phyloP scores from a whole-genome alignment of 768 basidiomycete species.

The Boletus bicolor region DNA sequence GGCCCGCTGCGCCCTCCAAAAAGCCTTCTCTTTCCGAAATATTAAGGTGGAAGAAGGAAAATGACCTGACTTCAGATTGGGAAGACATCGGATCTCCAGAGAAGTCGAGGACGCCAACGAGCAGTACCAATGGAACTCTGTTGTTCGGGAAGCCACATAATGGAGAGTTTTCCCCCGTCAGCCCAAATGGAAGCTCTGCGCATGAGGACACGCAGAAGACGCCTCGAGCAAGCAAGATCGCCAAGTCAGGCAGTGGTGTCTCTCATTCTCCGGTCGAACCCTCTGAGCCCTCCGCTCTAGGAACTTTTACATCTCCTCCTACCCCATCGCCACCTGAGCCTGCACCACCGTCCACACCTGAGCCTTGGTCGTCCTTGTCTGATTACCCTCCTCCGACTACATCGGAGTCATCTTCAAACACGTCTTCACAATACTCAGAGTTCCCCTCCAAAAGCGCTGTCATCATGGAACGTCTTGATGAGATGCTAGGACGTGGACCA shows the following conservation, averaged over 20 bases:
- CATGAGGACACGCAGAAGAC: constrained; percentile 34
- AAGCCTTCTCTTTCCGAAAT: constrained; percentile 70
- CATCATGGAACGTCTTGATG: constrained; percentile 68
- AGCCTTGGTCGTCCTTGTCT: constrained; percentile 74
- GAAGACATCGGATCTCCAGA: constrained; percentile 52
- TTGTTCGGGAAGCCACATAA: constrained; percentile 25
- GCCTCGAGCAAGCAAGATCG: constrained; percentile 34
- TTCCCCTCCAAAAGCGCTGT: constrained; percentile 45
- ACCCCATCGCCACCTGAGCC: constrained; percentile 52
- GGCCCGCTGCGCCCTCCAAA: constrained; percentile 44
- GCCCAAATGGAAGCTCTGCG: constrained; percentile 25
- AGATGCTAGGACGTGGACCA: constrained; percentile 60
- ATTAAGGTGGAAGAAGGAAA: constrained; percentile 53
- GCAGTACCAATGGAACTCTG: constrained; percentile 37
- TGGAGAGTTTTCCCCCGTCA: constrained; percentile 30
- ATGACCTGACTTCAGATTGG: constrained; percentile 58
- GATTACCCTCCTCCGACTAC: constrained; percentile 68
- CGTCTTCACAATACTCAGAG: constrained; percentile 64
- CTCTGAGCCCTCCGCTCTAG: constrained; percentile 19
- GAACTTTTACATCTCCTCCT: constrained; percentile 36
- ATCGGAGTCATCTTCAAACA: constrained; percentile 73
- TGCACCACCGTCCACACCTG: constrained; percentile 64
- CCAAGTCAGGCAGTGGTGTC: constrained; percentile 24
- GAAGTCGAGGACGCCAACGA: constrained; percentile 49
- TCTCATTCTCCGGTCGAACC: constrained; percentile 22